Percentiles rank a stretch among this genome's conserved stretches.
These are phyloP conservation scores for Elymus sibiricus DNA, from an alignment of 176 grass and related monocot species.

Conservation along the genomic window DNA sequence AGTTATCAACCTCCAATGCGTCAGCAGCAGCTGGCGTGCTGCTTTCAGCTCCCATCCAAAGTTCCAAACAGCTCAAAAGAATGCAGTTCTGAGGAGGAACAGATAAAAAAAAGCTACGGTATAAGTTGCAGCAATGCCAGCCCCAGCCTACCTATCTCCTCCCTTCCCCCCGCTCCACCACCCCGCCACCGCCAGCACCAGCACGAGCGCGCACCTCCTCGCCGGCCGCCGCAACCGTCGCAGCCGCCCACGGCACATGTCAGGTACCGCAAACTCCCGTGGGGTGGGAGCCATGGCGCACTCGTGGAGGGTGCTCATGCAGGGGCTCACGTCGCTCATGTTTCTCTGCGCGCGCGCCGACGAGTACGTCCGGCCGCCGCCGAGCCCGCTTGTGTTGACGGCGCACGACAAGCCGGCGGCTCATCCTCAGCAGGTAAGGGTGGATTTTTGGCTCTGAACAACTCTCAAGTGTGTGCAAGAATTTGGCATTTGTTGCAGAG, in stretches of 20 bases:
- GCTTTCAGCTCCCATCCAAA: neutral
- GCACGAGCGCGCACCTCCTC: neutral
- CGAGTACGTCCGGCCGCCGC: constrained; percentile 53
- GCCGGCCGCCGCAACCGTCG: constrained; percentile 1
- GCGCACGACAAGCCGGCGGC: constrained; percentile 34
- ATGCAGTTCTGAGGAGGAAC: neutral
- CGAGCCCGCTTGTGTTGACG: constrained; percentile 30
- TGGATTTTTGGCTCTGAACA: too few species aligned
- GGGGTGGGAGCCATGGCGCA: constrained; percentile 35
- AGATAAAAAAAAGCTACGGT: too few species aligned
- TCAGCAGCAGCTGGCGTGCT: neutral
- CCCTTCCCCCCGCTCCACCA: neutral
- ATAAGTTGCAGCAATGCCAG: constrained; percentile 13
- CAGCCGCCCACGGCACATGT: constrained; percentile 5
- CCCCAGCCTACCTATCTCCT: constrained; percentile 32
- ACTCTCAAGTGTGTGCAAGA: too few species aligned
- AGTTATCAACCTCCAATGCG: neutral
- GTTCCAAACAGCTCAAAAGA: neutral
- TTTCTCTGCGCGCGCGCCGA: constrained; percentile 24
- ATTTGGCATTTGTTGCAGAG: too few species aligned
- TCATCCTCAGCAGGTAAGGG: constrained; percentile 65
- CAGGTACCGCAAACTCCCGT: neutral
- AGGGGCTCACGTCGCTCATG: constrained; percentile 40
- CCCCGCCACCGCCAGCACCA: neutral
- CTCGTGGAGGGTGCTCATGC: constrained; percentile 46